phyloP scores from a whole-genome alignment of 2,329 filamentous ascomycete genomes.

The Epichloe hybrida region DNA sequence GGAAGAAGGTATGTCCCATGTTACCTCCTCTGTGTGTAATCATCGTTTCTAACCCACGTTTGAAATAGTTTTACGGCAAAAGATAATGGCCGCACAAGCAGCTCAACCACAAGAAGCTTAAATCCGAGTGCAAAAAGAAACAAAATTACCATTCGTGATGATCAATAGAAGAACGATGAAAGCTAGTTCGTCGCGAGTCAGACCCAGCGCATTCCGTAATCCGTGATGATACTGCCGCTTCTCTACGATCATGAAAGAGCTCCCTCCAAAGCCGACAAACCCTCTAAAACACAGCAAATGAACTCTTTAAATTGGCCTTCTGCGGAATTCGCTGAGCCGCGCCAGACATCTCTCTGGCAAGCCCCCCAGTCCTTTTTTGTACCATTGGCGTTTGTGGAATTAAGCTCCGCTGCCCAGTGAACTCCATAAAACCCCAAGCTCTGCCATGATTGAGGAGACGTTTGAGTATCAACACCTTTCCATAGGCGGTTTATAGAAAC shows the following conservation, averaged over 20 bases:
- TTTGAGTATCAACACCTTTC: conserved; percentile 9
- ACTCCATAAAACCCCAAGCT: conserved; percentile 19
- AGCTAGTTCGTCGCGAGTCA: neutral
- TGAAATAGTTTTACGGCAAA: conserved; percentile 22
- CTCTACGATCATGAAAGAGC: neutral
- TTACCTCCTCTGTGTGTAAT: neutral
- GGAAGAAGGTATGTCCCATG: conserved; percentile 56
- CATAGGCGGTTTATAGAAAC: conserved; percentile 17
- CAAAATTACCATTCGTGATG: neutral
- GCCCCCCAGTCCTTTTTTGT: conserved; percentile 19
- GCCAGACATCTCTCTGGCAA: conserved; percentile 19
- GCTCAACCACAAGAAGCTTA: neutral
- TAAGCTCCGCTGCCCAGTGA: conserved; percentile 25
- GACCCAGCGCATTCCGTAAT: neutral
- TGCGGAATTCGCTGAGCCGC: conserved; percentile 13
- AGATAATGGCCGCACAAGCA: conserved; percentile 8
- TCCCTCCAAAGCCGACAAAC: conserved; percentile 14
- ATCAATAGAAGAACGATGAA: neutral
- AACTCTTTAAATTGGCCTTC: conserved; percentile 17
- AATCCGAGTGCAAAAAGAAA: neutral
- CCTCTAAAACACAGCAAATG: conserved; percentile 16
- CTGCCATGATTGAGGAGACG: conserved; percentile 14
- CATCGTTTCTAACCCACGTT: neutral
- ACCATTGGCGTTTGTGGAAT: conserved; percentile 12
- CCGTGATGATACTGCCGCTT: neutral